Conservation (phyloP, 805 yeast species). For the Candida hispaniensis region DNA sequence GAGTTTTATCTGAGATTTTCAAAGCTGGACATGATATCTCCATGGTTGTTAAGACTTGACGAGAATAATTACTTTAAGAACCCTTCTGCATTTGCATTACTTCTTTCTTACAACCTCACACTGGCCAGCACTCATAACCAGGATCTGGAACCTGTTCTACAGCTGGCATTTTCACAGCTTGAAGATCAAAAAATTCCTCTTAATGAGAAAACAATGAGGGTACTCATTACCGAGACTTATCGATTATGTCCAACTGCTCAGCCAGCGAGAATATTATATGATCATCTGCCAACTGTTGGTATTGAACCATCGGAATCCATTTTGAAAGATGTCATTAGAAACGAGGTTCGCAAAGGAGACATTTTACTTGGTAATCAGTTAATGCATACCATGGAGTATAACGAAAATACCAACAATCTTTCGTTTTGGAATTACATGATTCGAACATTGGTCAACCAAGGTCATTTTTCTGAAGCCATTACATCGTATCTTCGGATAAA, state of each 20-base stretch:
- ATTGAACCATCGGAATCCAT: too few relatives aligned
- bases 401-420: too few relatives aligned
- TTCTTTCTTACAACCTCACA: slow-evolving; percentile 4
- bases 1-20: slow-evolving; percentile 2
- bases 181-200: slow-evolving; percentile 5
- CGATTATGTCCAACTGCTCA: slow-evolving; percentile 6
- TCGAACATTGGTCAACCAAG: slow-evolving; percentile 7
- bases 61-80: slow-evolving; percentile 6
- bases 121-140: slow-evolving; percentile 2
- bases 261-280: too few relatives aligned
- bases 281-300: too few relatives aligned
- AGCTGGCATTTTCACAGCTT: slow-evolving; percentile 9
- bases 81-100: slow-evolving; percentile 15
- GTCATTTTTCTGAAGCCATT: slow-evolving; percentile 1
- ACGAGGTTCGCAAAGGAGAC: too few relatives aligned
- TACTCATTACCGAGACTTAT: slow-evolving; percentile 3
- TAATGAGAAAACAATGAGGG: background rate
- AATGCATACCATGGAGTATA: slow-evolving; percentile 10
- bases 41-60: slow-evolving; percentile 9
- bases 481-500: slow-evolving; percentile 1
- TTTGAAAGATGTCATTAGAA: too few relatives aligned
- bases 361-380: slow-evolving; percentile 7
- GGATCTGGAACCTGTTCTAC: slow-evolving; percentile 1
- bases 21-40: slow-evolving; percentile 4
- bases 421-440: slow-evolving; percentile 15